Evolutionary conservation across 129 eudicot species (phyloP), one percentile per base, ranked within the genome.

Genomic region (Lactuca saligna): DNA sequence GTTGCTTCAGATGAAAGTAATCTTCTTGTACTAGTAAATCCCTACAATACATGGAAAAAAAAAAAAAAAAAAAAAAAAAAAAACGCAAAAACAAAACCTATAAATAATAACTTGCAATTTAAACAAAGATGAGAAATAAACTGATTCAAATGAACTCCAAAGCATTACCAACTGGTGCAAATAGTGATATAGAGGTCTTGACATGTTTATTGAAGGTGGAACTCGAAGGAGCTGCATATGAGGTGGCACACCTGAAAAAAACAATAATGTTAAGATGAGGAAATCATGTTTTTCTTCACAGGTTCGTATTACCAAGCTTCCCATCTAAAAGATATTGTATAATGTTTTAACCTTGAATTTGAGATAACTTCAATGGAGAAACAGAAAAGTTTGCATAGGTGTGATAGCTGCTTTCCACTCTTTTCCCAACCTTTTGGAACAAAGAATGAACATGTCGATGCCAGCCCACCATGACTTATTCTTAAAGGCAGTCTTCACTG

Each of bases 381-480:
- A 41, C 71, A 17, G 87, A 76, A 62, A 59, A 74, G 69, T 59
- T 82, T 68, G 77, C 73, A 64, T 80, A 61, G 48, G 82, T 66
- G 73, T 16, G 63, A 68, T 44, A 65, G 66, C 74, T 76, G 61
- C 65, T 83, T 69, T 86, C 89, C 60, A 78, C 70, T 80, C 80
- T 80, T 77, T 75, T 86, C 13, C 87, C 96, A 68, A 82, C 85
- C 49, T 82, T 82, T 66, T 78, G 82, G 53, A 91, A 69, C 46
- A 91, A 17, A 48, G 85, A 82, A 65, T 77, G 82, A 79, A 88
- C 60, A 60, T 88, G 82, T 31, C 89, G 83, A 54, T 82, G 87
- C 97, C 97, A 91, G 56, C 96, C 83, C 89, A 75, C 93, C 96
- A 89, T 89, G 70, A 67, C 80, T 70, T 56, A 31, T 62, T 57